Evolutionary conservation across 306 rosid species (phyloP), one percentile per base, ranked within the genome.

Genomic region (Prinsepia uniflora): DNA sequence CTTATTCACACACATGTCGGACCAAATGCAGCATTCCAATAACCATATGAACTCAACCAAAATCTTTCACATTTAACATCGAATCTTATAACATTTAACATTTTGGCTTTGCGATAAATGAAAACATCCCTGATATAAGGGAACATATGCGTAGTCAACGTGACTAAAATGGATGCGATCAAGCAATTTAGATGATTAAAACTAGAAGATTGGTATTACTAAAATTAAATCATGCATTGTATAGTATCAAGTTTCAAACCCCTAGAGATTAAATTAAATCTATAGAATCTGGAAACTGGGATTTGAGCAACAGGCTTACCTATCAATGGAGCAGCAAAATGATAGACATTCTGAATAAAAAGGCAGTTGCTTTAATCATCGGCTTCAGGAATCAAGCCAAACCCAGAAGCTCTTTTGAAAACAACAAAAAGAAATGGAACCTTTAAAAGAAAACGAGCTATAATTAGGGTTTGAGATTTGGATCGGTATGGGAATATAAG

Each of bases 301-400:
- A 36, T 56, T 36, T 57, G 44, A 15, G 34, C 66, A 15, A 6
- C 24, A 50, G 24, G 11, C 7, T 41, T 36, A 15, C 12, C 42
- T 52, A 44, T 43, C 10, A 66, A 68, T 59, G 53, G 40, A 71
- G 7, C 44, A 39, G 18, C 8, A 18, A 3, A 61, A 41, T 6
- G 54, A 54, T 19, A 43, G 49, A 17, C 17, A 63, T 7, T 54
- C n/a, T 13, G 17, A 41, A 68, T 52, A 39, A 47, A 62, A 78
- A 68, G 12, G 34, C 10, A 74, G 80, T 68, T 87, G 78, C 85
- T 41, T 62, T 65, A 66, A 50, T 46, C 55, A 9, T 49, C 49
- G 24, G 39, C 7, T 59, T n/a, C 17, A 18, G 49, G 41, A 17
- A 18, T 59, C 18, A 13, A 70, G 44, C 19, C 10, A 24, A 59